These are phyloP conservation scores for Lentinus brumalis DNA, from an alignment of 768 basidiomycete species.

Conservation along the genomic window DNA sequence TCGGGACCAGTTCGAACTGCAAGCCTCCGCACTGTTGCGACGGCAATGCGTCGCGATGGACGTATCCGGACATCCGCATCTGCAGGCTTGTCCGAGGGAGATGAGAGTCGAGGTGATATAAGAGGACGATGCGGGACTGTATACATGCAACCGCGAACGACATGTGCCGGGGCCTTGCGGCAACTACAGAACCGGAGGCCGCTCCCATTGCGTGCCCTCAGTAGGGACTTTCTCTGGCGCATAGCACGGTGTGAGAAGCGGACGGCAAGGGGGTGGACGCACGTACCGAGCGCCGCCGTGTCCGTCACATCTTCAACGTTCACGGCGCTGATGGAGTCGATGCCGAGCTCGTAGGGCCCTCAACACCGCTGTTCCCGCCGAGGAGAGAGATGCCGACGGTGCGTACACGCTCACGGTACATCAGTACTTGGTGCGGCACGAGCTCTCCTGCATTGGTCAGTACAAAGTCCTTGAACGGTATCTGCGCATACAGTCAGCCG, in stretches of 20 bases:
- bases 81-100: neutral
- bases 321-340: conserved; percentile 81
- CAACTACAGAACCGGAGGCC: conserved; percentile 23
- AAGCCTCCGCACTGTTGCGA: too few species aligned
- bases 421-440: conserved; percentile 67
- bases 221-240: conserved; percentile 24
- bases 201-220: conserved; percentile 30
- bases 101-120: neutral
- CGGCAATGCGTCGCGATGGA: neutral
- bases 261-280: neutral
- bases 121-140: neutral
- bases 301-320: conserved; percentile 64
- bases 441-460: conserved; percentile 75
- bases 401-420: conserved; percentile 74
- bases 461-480: conserved; percentile 79
- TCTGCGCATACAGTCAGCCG: conserved; percentile 42
- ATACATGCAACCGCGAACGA: neutral
- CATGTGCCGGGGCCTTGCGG: neutral
- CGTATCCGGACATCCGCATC: neutral
- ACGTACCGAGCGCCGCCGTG: conserved; percentile 24
- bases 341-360: conserved; percentile 82
- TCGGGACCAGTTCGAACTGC: neutral
- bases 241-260: neutral
- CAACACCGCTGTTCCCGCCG: conserved; percentile 76
- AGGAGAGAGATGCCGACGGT: conserved; percentile 87